Conservation (phyloP, 352 stramenopile genomes). For the Phytopythium helicoides region DNA sequence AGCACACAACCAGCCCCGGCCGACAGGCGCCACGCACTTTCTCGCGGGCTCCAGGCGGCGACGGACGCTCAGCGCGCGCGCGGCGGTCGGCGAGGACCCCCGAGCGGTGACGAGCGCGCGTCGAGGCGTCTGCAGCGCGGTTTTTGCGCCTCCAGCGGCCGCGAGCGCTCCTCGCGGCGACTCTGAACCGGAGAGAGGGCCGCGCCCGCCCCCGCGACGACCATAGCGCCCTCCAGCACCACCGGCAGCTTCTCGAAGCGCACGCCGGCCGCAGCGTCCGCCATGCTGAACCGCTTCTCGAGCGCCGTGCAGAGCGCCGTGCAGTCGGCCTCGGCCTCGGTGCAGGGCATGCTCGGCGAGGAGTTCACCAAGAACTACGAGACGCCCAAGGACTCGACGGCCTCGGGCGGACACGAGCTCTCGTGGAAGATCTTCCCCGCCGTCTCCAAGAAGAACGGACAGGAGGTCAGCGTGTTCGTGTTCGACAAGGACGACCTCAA, state of each 20-base stretch:
- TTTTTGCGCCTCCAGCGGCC: too few species aligned
- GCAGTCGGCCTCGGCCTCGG: conserved; percentile 40
- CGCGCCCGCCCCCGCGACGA: neutral
- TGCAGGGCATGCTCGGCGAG: conserved; percentile 70
- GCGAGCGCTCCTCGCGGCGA: too few species aligned
- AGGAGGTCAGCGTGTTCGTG: conserved; percentile 82
- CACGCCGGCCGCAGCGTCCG: conserved; percentile 3
- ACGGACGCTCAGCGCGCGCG: too few species aligned
- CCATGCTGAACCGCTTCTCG: conserved; percentile 81
- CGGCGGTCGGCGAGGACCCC: too few species aligned
- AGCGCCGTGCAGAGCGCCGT: conserved; percentile 61
- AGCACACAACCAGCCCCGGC: too few species aligned
- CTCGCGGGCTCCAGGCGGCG: too few species aligned
- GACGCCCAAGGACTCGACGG: conserved; percentile 82
- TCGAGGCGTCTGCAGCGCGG: too few species aligned
- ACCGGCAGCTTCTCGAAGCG: conserved; percentile 3
- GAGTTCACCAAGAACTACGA: conserved; percentile 87
- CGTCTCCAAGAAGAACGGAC: conserved; percentile 72
- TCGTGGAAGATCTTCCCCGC: conserved; percentile 84
- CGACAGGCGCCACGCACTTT: neutral
- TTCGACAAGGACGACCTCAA: conserved; percentile 89
- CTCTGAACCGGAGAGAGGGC: neutral
- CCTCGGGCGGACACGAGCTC: conserved; percentile 80
- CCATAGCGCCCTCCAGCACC: neutral
- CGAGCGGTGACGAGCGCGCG: too few species aligned